phyloP scores from a whole-genome alignment of 352 stramenopile species.

The Pythium sp. region DNA sequence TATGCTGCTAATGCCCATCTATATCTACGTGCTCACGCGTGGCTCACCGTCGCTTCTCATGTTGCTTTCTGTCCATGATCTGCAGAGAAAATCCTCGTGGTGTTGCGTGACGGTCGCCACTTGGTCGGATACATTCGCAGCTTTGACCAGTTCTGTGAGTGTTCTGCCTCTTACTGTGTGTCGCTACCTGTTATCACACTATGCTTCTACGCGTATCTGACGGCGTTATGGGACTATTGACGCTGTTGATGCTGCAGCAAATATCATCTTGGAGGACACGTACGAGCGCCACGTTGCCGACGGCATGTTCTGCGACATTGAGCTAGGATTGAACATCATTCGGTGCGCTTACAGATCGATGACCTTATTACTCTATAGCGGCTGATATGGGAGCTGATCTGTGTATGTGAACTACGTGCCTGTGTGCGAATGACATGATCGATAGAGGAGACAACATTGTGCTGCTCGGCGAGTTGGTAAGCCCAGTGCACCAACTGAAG shows the following conservation, averaged over 20 bases:
- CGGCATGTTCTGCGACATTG: constrained; percentile 93
- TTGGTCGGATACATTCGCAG: constrained; percentile 90
- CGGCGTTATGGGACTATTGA: background rate
- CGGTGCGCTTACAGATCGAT: constrained; percentile 34
- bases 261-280: constrained; percentile 97
- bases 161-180: background rate
- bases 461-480: constrained; percentile 78
- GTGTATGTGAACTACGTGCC: background rate
- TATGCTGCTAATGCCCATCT: background rate
- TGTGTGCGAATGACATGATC: background rate
- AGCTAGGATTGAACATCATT: constrained; percentile 96
- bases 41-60: background rate
- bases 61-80: background rate
- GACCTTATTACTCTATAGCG: background rate
- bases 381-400: background rate
- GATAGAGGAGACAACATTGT: constrained; percentile 85
- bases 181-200: background rate
- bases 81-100: constrained; percentile 87
- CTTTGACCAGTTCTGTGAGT: constrained; percentile 87
- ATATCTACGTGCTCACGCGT: background rate
- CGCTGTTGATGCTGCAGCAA: constrained; percentile 51
- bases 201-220: background rate
- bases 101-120: constrained; percentile 95
- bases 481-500: constrained; percentile 2
- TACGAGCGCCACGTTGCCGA: constrained; percentile 88